A percentile compares a stretch with the other conserved stretches of the same genome.
Conservation (phyloP, 2,329 filamentous ascomycete species). For the Cadophora sp. region DNA sequence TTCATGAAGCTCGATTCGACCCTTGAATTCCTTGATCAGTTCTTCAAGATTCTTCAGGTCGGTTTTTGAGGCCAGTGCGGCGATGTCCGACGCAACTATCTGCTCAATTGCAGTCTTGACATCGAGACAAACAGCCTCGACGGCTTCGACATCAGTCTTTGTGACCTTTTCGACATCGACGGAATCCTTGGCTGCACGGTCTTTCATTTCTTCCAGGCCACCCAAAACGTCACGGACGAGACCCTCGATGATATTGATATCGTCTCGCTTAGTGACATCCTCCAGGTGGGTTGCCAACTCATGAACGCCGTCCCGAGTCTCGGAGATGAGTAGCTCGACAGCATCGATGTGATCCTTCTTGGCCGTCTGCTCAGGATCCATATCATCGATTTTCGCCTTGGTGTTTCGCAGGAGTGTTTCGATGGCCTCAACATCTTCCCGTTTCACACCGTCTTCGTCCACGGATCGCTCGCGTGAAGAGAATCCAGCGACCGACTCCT, state of each 20-base stretch:
- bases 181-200: conserved; percentile 51
- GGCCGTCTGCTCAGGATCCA: conserved; percentile 75
- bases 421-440: conserved; percentile 88
- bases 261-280: conserved; percentile 76
- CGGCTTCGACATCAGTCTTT: conserved; percentile 82
- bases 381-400: conserved; percentile 85
- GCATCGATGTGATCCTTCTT: conserved; percentile 67
- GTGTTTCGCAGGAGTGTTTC: conserved; percentile 90
- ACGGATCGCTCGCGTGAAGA: conserved; percentile 49
- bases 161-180: conserved; percentile 66
- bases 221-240: conserved; percentile 80
- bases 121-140: conserved; percentile 83
- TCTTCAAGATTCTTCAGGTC: conserved; percentile 74
- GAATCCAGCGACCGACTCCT: conserved; percentile 62
- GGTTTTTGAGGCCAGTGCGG: conserved; percentile 75
- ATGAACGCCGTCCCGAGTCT: conserved; percentile 76
- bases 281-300: conserved; percentile 72
- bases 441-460: conserved; percentile 62
- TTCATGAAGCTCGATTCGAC: conserved; percentile 70
- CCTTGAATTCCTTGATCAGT: conserved; percentile 76
- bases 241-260: conserved; percentile 77
- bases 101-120: conserved; percentile 81
- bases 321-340: conserved; percentile 64
- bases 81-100: conserved; percentile 73
- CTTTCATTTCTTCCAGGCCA: conserved; percentile 75